Evolutionary conservation across 208 protist species (phyloP), one percentile per base, ranked within the genome.

Genomic region (Eutreptiella sp.): DNA sequence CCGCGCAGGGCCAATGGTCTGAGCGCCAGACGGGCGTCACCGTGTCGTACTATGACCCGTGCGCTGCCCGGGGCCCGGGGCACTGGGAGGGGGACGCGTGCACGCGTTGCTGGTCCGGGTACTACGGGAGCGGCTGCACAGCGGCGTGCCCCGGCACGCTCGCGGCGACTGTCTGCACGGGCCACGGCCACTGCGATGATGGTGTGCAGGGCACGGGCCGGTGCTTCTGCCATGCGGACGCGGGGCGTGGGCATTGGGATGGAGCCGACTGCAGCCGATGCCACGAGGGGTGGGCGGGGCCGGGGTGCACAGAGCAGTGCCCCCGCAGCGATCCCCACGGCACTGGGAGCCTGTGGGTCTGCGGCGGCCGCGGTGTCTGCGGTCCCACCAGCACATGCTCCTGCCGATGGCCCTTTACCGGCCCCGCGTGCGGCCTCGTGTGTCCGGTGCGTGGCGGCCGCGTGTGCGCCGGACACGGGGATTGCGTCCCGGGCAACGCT

Each of bases 401-500:
- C n/a, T n/a, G n/a, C n/a, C n/a, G n/a, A n/a, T n/a, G n/a, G n/a
- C n/a, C n/a, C n/a, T n/a, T n/a, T n/a, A n/a, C n/a, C n/a, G n/a
- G n/a, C n/a, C n/a, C n/a, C n/a, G n/a, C n/a, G n/a, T n/a, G n/a
- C n/a, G n/a, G n/a, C n/a, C n/a, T n/a, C n/a, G n/a, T n/a, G n/a
- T n/a, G n/a, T n/a, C n/a, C n/a, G n/a, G n/a, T n/a, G n/a, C n/a
- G n/a, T n/a, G n/a, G n/a, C n/a, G n/a, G n/a, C n/a, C n/a, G n/a
- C n/a, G n/a, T n/a, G n/a, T 64, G 58, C 29, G 33, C 9, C 16
- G 53, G 58, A 5, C 58, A 64, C 43, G 58, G 58, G 7, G 7
- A 58, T 5, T 64, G 58, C 46, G n/a, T n/a, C n/a, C n/a, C n/a
- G n/a, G n/a, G n/a, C n/a, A 50, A 64, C 23, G 19, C 26, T 48